These are phyloP conservation scores for Salvia miltiorrhiza DNA, from an alignment of 257 asterid genomes.

Conservation along the genomic window DNA sequence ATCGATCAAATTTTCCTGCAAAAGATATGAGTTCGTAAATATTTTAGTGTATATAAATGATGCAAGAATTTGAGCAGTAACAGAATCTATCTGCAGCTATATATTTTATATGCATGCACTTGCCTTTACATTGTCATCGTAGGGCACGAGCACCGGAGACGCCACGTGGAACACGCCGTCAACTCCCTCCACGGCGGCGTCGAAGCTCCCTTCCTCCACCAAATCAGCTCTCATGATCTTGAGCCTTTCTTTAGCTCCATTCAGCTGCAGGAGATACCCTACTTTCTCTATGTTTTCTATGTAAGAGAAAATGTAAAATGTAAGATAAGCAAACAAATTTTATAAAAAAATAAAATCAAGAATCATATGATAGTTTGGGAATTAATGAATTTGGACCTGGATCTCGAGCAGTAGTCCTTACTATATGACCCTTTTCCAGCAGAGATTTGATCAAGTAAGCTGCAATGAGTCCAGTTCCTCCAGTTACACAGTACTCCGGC, in stretches of 20 bases:
- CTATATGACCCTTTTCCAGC: conserved; percentile 59
- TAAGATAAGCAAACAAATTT: background rate
- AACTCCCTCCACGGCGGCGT: conserved; percentile 71
- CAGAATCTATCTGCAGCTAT: no score
- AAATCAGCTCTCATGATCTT: conserved; percentile 70
- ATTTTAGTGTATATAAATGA: no score
- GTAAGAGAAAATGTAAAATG: background rate
- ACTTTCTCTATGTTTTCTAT: conserved; percentile 59
- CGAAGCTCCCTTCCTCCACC: conserved; percentile 75
- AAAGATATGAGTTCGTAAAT: background rate
- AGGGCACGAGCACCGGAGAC: conserved; percentile 72
- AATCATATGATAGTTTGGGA: background rate
- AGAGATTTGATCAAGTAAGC: conserved; percentile 69
- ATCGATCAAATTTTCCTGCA: conserved; percentile 76
- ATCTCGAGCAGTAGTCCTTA: conserved; percentile 78
- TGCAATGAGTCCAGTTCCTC: conserved; percentile 90
- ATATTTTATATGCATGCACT: background rate
- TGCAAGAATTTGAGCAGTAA: no score
- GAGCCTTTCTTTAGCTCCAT: conserved; percentile 89
- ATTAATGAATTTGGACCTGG: conserved; percentile 38
- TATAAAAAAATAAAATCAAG: background rate
- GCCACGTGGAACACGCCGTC: conserved; percentile 94
- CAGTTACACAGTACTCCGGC: conserved; percentile 81
- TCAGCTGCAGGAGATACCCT: conserved; percentile 64
- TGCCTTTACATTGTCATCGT: conserved; percentile 60